Percentiles rank a stretch among this genome's conserved stretches.
phyloP scores from a whole-genome alignment of 2,329 filamentous ascomycete genomes.

The Pseudocercospora fijiensis region DNA sequence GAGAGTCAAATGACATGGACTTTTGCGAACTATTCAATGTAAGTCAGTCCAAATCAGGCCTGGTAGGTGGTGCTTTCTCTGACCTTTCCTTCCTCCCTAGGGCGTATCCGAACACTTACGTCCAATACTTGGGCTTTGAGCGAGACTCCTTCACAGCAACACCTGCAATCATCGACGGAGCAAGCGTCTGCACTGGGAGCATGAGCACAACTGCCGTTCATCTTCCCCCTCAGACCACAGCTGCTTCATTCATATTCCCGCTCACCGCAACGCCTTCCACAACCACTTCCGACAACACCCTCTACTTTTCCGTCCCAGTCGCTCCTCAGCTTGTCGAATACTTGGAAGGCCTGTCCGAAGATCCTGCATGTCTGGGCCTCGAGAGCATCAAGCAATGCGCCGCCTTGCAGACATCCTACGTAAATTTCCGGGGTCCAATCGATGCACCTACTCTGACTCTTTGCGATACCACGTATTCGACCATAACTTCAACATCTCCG shows the following conservation, averaged over 20 bases:
- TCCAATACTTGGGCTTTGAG: conserved; percentile 12
- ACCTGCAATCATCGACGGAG: neutral
- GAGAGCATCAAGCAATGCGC: neutral
- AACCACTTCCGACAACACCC: neutral
- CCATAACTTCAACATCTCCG: neutral
- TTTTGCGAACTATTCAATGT: neutral
- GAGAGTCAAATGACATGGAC: conserved; percentile 4
- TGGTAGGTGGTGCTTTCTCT: neutral
- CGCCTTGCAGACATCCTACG: neutral
- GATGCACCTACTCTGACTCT: neutral
- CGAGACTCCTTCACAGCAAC: neutral
- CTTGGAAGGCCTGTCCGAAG: neutral
- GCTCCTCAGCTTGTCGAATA: neutral
- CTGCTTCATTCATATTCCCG: neutral
- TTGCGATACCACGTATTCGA: neutral
- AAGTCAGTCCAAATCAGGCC: neutral
- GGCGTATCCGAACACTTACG: conserved; percentile 11
- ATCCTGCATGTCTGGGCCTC: too few relatives aligned
- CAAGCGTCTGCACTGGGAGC: neutral
- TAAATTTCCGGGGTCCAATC: neutral
- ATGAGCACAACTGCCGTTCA: neutral
- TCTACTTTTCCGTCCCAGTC: neutral
- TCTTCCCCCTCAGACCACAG: neutral
- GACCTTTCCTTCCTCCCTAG: neutral
- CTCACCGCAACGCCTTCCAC: neutral